Percentiles rank a stretch among this genome's conserved stretches.
These are phyloP conservation scores for Mortierella sp. DNA, from an alignment of 371 early-diverging fungal species.

Conservation along the genomic window DNA sequence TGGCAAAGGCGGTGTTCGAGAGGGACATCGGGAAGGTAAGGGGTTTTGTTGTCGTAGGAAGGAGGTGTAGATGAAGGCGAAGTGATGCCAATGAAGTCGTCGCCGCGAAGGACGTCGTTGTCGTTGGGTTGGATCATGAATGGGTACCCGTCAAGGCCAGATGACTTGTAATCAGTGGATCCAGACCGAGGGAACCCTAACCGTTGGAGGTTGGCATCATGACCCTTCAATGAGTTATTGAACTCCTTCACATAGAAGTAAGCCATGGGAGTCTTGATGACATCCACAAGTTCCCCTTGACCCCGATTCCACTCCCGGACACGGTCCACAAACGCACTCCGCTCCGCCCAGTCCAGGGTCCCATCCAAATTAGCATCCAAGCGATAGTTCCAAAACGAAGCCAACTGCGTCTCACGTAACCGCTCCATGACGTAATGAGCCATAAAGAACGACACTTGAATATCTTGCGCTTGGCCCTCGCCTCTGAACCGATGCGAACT, in stretches of 20 bases:
- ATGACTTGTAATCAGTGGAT: slow-evolving; percentile 21
- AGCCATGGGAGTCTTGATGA: not conserved
- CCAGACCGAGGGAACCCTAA: slow-evolving; percentile 18
- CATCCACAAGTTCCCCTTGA: not conserved
- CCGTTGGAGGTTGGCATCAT: not conserved
- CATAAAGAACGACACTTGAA: slow-evolving; percentile 55
- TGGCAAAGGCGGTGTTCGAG: slow-evolving; percentile 16
- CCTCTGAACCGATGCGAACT: slow-evolving; percentile 59
- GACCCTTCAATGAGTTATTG: not conserved
- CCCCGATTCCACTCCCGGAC: slow-evolving; percentile 33
- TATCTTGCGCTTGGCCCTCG: slow-evolving; percentile 36
- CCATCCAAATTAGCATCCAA: slow-evolving; percentile 55
- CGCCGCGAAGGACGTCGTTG: not conserved
- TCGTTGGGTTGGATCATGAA: slow-evolving; percentile 23
- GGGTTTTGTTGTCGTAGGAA: not conserved
- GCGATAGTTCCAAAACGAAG: slow-evolving; percentile 42
- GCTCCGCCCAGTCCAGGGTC: slow-evolving; percentile 43
- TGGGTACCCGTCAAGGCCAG: slow-evolving; percentile 47
- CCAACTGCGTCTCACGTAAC: slow-evolving; percentile 47
- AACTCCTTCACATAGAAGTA: slow-evolving; percentile 4
- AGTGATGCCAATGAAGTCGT: too few species aligned
- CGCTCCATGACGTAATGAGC: slow-evolving; percentile 59
- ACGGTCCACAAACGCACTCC: slow-evolving; percentile 29
- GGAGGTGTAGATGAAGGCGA: not conserved
- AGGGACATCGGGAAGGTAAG: not conserved